Evolutionary conservation across 805 yeast genomes (phyloP).

Genomic region (Candida sanyiensis): DNA sequence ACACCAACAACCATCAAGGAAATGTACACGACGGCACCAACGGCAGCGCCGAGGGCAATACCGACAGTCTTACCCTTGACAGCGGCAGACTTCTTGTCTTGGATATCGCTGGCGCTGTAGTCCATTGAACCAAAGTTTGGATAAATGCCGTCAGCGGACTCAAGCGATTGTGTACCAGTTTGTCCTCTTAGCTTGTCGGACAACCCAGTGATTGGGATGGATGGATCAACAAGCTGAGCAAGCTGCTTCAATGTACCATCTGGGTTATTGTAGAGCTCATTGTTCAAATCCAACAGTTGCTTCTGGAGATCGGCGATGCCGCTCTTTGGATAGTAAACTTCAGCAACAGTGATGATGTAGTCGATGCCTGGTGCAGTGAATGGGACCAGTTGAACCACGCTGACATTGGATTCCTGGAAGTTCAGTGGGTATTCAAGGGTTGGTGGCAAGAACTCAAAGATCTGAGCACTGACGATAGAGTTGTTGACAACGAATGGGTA

Average conservation of each 20-base stretch:
- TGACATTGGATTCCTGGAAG: slow-evolving; percentile 35
- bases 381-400: slow-evolving; percentile 71
- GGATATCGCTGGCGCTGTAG: slow-evolving; percentile 19
- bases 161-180: slow-evolving; percentile 15
- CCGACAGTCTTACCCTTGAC: slow-evolving; percentile 54
- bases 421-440: slow-evolving; percentile 61
- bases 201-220: slow-evolving; percentile 53
- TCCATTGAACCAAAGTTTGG: slow-evolving; percentile 29
- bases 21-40: slow-evolving; percentile 67
- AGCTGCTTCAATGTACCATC: slow-evolving; percentile 50
- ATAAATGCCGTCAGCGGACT: slow-evolving; percentile 10
- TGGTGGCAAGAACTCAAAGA: slow-evolving; percentile 77
- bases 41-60: slow-evolving; percentile 75
- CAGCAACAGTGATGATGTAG: slow-evolving; percentile 84
- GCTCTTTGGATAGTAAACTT: slow-evolving; percentile 67
- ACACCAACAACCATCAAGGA: slow-evolving; percentile 51
- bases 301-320: slow-evolving; percentile 45
- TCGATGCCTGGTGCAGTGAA: slow-evolving; percentile 48
- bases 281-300: slow-evolving; percentile 43
- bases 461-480: slow-evolving; percentile 75
- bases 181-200: slow-evolving; percentile 9
- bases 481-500: slow-evolving; percentile 77
- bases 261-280: slow-evolving; percentile 56
- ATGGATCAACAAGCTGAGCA: slow-evolving; percentile 66
- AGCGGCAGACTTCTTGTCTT: not conserved